Evolutionary conservation across 768 basidiomycete genomes (phyloP), one percentile per base, ranked within the genome.

Genomic region (Mycena metata): DNA sequence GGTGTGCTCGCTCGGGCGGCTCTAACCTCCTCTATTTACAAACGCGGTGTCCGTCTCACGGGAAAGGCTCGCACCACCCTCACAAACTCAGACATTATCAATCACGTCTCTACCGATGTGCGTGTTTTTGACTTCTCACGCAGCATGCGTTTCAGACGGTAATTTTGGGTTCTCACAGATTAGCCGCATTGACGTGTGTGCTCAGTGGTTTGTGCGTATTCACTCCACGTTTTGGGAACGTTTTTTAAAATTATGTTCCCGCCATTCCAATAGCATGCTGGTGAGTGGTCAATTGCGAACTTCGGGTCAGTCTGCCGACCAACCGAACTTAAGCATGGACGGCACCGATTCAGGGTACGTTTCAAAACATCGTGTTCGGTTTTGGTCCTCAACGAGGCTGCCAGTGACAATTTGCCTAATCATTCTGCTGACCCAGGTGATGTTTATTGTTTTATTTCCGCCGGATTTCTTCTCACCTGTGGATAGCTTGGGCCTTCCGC

Each of bases 131-230:
- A n/a, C 43, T 26, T 55, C 51, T 30, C 43, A 54, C 35, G 47
- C 26, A 21, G 30, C 54, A 35, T 57, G 30, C 30, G 6, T 55
- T 24, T 11, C 59, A 50, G 17, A 68, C 57, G 17, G 30, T 30
- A 21, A 10, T 39, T 39, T 39, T 39, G 39, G 11, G 41, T 36
- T 60, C 62, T 21, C 11, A 15, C 70, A 87, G 86, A 82, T 88
- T 45, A 87, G 86, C 74, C 81, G 88, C 47, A 80, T 90, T 50
- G 88, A 90, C 70, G 81, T 84, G 11, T 86, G 88, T 72, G 88
- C 90, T 2, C 91, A 91, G 77, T 93, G 90, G 90, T 91, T 91
- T 83, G 87, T 88, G 73, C 85, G 87, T 85, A 64, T 39, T 15
- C 10, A 4, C 10, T 9, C 10, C 39, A 41, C 58, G 66, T 41